Evolutionary conservation across 1,284 basidiomycete species (phyloP).

Genomic region (Puccinia coronata): DNA sequence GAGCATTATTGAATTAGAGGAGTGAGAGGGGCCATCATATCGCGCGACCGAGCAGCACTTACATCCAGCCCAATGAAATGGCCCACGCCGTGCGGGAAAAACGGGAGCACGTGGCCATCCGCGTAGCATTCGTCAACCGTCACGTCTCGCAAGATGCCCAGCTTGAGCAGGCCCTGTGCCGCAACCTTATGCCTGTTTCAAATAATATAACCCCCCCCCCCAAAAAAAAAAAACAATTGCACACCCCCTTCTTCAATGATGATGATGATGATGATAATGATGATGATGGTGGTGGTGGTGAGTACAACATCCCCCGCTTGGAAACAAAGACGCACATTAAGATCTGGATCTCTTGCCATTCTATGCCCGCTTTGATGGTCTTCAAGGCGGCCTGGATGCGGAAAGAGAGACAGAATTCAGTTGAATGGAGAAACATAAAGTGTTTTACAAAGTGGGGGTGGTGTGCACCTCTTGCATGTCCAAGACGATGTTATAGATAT

Average conservation of each 20-base stretch:
- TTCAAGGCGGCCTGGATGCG: slow-evolving; percentile 17
- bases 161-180: slow-evolving; percentile 27
- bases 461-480: slow-evolving; percentile 34
- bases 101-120: slow-evolving; percentile 32
- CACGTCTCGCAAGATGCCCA: slow-evolving; percentile 25
- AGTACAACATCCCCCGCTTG: too few species aligned
- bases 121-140: slow-evolving; percentile 42
- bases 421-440: too few species aligned
- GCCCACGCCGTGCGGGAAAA: slow-evolving; percentile 38
- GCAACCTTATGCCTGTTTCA: slow-evolving; percentile 41
- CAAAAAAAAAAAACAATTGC: too few species aligned
- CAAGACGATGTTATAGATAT: slow-evolving; percentile 32
- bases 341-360: slow-evolving; percentile 40
- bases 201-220: too few species aligned
- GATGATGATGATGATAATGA: too few species aligned
- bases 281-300: too few species aligned
- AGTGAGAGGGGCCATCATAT: too few species aligned
- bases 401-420: not conserved
- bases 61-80: slow-evolving; percentile 43
- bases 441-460: not conserved
- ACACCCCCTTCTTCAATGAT: not conserved
- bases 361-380: slow-evolving; percentile 28
- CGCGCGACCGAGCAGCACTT: too few species aligned
- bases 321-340: slow-evolving; percentile 43
- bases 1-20: too few species aligned